These are phyloP conservation scores for Grifola frondosa DNA, from an alignment of 1,284 basidiomycete genomes.

Conservation along the genomic window DNA sequence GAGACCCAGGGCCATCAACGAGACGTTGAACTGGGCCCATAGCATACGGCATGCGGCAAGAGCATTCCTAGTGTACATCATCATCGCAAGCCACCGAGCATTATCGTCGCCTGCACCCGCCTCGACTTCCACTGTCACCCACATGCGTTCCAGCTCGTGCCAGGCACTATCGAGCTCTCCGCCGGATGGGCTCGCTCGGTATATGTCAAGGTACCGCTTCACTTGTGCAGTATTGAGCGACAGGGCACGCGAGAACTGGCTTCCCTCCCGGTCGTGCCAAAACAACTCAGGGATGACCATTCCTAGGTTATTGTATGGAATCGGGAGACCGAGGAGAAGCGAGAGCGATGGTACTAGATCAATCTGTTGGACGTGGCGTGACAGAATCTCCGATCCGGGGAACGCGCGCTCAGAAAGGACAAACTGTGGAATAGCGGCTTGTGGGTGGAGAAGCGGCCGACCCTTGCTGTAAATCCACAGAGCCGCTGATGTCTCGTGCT, in stretches of 20 bases:
- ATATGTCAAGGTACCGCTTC: conserved; percentile 73
- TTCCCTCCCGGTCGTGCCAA: conserved; percentile 31
- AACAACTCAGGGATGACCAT: conserved; percentile 91
- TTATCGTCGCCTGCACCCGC: conserved; percentile 19
- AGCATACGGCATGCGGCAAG: conserved; percentile 76
- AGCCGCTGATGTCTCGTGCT: conserved; percentile 82
- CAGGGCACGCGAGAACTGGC: conserved; percentile 52
- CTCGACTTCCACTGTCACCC: conserved; percentile 36
- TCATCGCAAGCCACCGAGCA: conserved; percentile 39
- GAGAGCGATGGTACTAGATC: conserved; percentile 91
- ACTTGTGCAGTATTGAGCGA: conserved; percentile 80
- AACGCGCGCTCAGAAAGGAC: conserved; percentile 59
- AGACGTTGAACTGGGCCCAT: conserved; percentile 93
- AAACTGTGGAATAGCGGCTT: conserved; percentile 40
- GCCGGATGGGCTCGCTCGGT: conserved; percentile 68
- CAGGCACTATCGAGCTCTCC: conserved; percentile 70
- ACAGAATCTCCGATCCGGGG: conserved; percentile 53
- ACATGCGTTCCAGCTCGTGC: conserved; percentile 47
- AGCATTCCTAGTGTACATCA: conserved; percentile 62
- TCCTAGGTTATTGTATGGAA: conserved; percentile 96
- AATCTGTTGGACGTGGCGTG: conserved; percentile 87
- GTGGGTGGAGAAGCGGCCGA: conserved; percentile 38
- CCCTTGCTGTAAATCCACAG: conserved; percentile 92
- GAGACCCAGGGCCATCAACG: conserved; percentile 73
- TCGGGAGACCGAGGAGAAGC: conserved; percentile 88